Conservation (phyloP, 1,284 basidiomycete species). For the Inonotus obliquus region DNA sequence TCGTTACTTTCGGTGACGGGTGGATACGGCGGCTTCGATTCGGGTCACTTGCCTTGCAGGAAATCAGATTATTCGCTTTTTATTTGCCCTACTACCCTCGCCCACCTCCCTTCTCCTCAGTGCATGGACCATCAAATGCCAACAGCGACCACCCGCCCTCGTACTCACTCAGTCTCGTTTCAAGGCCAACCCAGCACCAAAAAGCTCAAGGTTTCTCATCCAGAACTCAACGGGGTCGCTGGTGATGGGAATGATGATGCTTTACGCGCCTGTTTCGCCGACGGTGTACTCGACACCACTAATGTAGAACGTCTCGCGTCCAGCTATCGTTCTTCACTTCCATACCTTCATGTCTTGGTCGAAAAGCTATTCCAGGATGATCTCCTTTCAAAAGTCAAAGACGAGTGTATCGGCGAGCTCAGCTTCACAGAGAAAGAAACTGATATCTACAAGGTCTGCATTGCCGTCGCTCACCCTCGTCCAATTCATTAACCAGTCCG, state of each 20-base stretch:
- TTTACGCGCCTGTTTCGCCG: slow-evolving; percentile 38
- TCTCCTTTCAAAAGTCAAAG: slow-evolving; percentile 70
- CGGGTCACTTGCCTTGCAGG: neutral
- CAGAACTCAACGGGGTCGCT: neutral
- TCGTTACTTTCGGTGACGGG: neutral
- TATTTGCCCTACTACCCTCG: neutral
- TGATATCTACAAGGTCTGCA: slow-evolving; percentile 91
- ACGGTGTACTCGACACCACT: slow-evolving; percentile 51
- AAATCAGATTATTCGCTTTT: neutral
- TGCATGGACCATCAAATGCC: neutral
- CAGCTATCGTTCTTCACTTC: slow-evolving; percentile 56
- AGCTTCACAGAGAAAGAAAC: slow-evolving; percentile 97
- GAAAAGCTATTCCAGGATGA: slow-evolving; percentile 84
- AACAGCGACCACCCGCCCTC: neutral
- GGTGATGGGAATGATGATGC: neutral
- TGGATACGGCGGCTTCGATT: neutral
- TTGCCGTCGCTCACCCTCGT: neutral
- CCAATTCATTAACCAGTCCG: neutral
- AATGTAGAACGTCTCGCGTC: slow-evolving; percentile 51
- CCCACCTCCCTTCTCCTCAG: neutral
- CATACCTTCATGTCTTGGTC: slow-evolving; percentile 84
- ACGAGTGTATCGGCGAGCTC: slow-evolving; percentile 81
- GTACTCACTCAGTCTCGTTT: neutral
- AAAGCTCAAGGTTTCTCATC: slow-evolving; percentile 12
- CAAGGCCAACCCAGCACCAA: slow-evolving; percentile 1